Conservation (phyloP, 179 eudicot genomes). For the Silene coronaria region DNA sequence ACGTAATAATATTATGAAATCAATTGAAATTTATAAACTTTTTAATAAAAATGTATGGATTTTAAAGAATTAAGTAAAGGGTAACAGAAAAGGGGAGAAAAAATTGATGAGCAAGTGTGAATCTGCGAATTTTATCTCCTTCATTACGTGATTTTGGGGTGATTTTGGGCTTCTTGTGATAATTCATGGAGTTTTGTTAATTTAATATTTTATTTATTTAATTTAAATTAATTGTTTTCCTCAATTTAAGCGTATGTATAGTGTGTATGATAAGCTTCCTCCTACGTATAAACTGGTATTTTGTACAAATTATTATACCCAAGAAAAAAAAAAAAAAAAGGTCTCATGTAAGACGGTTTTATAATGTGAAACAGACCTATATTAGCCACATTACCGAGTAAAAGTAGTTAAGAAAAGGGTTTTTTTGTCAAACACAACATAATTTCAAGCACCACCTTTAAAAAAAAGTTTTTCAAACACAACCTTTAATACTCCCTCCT, state of each 20-base stretch:
- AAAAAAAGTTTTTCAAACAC: too few species aligned
- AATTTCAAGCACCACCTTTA: too few species aligned
- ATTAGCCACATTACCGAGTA: too few species aligned
- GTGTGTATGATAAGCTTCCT: too few species aligned
- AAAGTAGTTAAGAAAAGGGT: too few species aligned
- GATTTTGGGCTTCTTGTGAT: not conserved
- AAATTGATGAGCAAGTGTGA: constrained; percentile 9
- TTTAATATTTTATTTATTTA: not conserved
- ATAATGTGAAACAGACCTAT: too few species aligned
- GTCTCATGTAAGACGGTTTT: too few species aligned
- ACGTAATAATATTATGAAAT: not conserved
- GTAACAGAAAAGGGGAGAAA: not conserved
- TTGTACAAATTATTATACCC: too few species aligned
- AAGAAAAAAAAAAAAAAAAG: too few species aligned
- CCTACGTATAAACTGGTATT: too few species aligned
- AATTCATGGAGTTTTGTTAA: not conserved
- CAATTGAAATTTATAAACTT: not conserved
- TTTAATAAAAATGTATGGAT: constrained; percentile 1
- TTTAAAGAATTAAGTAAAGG: not conserved
- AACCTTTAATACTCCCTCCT: too few species aligned
- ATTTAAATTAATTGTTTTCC: not conserved
- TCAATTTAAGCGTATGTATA: not conserved
- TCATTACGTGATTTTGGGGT: constrained; percentile 12
- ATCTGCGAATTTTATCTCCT: not conserved
- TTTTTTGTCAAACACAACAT: too few species aligned